phyloP scores from a whole-genome alignment of 495 filamentous ascomycete species.

The Aspergillus ellipticus region DNA sequence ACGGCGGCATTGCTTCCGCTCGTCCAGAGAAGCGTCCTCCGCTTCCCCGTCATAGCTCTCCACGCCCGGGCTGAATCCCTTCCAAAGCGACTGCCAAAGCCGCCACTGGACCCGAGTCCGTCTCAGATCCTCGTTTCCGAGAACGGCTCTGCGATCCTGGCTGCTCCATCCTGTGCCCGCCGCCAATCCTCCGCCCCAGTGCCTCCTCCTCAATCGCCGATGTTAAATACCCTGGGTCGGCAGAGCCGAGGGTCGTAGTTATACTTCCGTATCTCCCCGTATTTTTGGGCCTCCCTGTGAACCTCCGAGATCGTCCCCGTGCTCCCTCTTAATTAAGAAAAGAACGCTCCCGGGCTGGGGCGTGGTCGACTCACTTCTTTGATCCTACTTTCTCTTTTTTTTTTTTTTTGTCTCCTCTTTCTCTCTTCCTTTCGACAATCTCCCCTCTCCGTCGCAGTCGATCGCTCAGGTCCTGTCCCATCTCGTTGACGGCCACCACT shows the following conservation, averaged over 20 bases:
- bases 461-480: constrained; percentile 20
- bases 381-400: constrained; percentile 8
- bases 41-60: constrained; percentile 39
- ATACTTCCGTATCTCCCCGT: constrained; percentile 30
- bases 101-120: constrained; percentile 30
- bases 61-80: constrained; percentile 20
- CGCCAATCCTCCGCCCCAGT: constrained; percentile 3
- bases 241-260: constrained; percentile 21
- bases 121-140: constrained; percentile 23
- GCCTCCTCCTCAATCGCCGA: constrained; percentile 2
- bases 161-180: background rate
- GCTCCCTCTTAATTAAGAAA: constrained; percentile 11
- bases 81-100: constrained; percentile 15
- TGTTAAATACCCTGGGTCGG: constrained; percentile 12
- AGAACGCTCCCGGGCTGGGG: background rate
- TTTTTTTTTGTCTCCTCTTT: constrained; percentile 4
- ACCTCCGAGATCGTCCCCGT: constrained; percentile 21
- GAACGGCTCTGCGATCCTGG: background rate
- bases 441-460: constrained; percentile 5
- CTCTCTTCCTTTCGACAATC: constrained; percentile 14
- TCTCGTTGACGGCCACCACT: constrained; percentile 3
- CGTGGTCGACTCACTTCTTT: background rate
- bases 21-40: constrained; percentile 40
- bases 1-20: constrained; percentile 34
- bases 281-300: constrained; percentile 14